Base-by-base conservation (phyloP, 2,329 filamentous ascomycete genomes). In the Pseudogymnoascus sp. region DNA sequence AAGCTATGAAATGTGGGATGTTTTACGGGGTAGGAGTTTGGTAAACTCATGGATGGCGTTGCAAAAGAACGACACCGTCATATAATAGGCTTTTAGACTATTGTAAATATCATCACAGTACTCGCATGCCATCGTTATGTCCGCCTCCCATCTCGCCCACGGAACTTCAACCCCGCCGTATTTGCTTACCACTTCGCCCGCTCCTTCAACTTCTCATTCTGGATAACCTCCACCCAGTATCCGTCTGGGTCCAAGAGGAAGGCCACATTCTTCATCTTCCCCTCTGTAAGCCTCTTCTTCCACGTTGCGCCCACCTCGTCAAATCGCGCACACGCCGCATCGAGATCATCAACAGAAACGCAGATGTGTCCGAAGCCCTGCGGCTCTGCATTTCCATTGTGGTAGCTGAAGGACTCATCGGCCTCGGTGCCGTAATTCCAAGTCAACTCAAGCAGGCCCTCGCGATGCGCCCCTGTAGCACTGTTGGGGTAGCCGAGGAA, bases 241-340 rank as follows among this genome's bases (percentile, higher is more conserved):
- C 83, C 84, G 76, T 96, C 91, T 0, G 91, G 91, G 69, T 93
- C 93, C 61, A 96, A 79, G 40, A 97, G 77, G 73, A 97, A 97
- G 0, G 93, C 93, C 62, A 97, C 87, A 68, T 95, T 90, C 82
- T 90, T 93, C 92, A 96, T 96, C 61, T 83, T 80, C 1, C 92
- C 93, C 66, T 97, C 93, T 1, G 90, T 95, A 65, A 96, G 81
- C 66, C 89, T 82, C 85, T 97, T 97, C 85, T 96, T 96, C 90
- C 91, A 97, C 76, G 83, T 86, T 64, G 93, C 89, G 6, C 88
- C 84, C 72, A 90, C 79, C 63, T 85, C 84, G 74, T 97, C 93
- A 69, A 96, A 91, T 10, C 92, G 85, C 71, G 86, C 78, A 76
- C 92, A 96, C 2, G 93, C 91, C 4, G 88, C 88, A 53, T 93